Evolutionary conservation across 2,329 filamentous ascomycete species (phyloP), one percentile per base, ranked within the genome.

Genomic region (Aspergillus sp.): DNA sequence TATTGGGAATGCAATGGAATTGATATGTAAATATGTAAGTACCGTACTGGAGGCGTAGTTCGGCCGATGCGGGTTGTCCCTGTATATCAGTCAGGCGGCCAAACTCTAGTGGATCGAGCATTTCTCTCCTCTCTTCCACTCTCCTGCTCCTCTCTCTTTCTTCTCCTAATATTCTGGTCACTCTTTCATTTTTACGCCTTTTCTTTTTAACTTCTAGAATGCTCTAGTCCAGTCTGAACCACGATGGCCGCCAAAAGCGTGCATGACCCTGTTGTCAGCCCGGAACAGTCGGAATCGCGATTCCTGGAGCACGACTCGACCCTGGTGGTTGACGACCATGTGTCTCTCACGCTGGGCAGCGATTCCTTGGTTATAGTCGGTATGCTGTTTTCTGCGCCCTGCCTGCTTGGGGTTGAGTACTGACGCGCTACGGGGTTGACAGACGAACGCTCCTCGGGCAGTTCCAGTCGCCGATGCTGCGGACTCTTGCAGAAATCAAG

Each of bases 301-400:
- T 52, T 56, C 15, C 54, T 63, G 33, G 50, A 58, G 19, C 51
- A 53, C 32, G 64, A 66, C 40, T 53, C 61, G 30, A 72, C 69
- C 25, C 58, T 78, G 35, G 52, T 60, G 30, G 69, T 80, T 12
- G 73, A 71, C 45, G 64, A 70, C 36, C 69, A 74, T 52, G 73
- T 72, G 8, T 74, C 69, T 15, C 59, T 82, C 30, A 78, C 74
- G 1, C 59, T 82, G 26, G 71, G 68, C 13, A 71, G 69, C 1
- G 75, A 81, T 45, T 68, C 72, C 17, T 61, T 81, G 31, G 66
- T 77, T 40, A 64, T 81, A 8, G 53, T 73, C 33, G 74, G 74
- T 76, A 62, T 37, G 60, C 25, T 26, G 24, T 37, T 19, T 19
- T 27, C 30, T 29, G 13, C 19, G 4, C 17, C 14, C 15, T 11